Conservation (phyloP, 2,329 filamentous ascomycete species). For the Scedosporium minutisporum region DNA sequence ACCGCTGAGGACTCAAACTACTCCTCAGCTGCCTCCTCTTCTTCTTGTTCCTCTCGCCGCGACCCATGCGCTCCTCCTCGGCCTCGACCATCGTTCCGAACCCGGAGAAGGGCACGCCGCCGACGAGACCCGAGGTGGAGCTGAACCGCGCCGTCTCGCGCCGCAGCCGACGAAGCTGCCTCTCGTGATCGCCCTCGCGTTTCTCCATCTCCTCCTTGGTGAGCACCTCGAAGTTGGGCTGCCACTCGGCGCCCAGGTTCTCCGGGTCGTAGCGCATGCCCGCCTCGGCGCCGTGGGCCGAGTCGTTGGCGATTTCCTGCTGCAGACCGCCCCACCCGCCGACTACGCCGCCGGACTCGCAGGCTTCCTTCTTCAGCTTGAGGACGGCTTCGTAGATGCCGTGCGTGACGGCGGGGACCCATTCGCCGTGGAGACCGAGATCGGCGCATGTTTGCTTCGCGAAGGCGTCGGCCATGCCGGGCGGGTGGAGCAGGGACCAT, state of each 20-base stretch:
- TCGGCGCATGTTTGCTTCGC: constrained; percentile 89
- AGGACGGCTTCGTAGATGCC: constrained; percentile 94
- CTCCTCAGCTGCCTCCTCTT: constrained; percentile 68
- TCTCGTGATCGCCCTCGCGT: constrained; percentile 84
- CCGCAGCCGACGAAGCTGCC: constrained; percentile 76
- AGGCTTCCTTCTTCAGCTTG: constrained; percentile 90
- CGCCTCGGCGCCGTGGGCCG: constrained; percentile 69
- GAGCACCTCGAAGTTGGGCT: constrained; percentile 69
- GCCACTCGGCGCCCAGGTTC: constrained; percentile 74
- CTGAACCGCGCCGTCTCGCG: constrained; percentile 90
- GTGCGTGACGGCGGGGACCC: constrained; percentile 88
- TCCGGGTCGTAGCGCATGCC: constrained; percentile 96
- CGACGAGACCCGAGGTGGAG: constrained; percentile 71
- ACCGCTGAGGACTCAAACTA: constrained; percentile 63
- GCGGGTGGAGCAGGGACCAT: constrained; percentile 88
- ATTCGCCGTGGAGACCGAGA: constrained; percentile 80
- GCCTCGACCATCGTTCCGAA: constrained; percentile 42
- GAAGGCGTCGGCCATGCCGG: constrained; percentile 85
- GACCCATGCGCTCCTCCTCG: constrained; percentile 76
- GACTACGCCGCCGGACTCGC: constrained; percentile 83
- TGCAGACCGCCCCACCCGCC: constrained; percentile 52
- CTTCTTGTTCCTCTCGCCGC: constrained; percentile 89
- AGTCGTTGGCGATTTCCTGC: constrained; percentile 76
- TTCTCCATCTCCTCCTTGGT: constrained; percentile 97
- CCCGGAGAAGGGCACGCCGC: constrained; percentile 55